Base-by-base conservation (phyloP, 2,329 filamentous ascomycete genomes). In the Chrysoporthe deuterocubensis region DNA sequence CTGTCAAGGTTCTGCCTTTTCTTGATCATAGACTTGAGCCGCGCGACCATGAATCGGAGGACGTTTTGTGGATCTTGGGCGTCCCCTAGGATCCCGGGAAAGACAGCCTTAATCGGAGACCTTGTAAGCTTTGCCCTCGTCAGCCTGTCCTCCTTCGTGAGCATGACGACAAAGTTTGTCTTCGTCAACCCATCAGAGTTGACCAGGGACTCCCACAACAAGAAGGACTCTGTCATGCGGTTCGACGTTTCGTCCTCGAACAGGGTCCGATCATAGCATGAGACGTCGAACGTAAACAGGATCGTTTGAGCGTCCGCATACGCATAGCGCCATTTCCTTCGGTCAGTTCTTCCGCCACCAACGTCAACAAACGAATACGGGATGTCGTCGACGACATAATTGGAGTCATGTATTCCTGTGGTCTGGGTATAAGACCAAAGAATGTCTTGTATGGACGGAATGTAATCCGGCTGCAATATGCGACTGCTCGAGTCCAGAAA, bases 161-260 rank as follows among this genome's bases (percentile, higher is more conserved):
- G 44, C 62, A 63, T 14, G 4, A 64, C 62, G 21, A 64, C 40
- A 14, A 56, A 56, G 21, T 64, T 64, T 16, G 48, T 54, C 9
- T 21, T 21, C 2, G 18, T 4, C 21, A 34, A 44, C 1, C 1
- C 16, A 42, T 26, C 2, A 7, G 4, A 11, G 7, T 56, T 54
- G n/a, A 64, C n/a, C 8, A 64, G 6, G 5, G 2, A 4, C 2
- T 64, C 50, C 48, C 62, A 64, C 3, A 56, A 11, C 4, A 1
- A 3, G 13, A 64, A 32, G 14, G 43, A 48, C 9, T 56, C 62
- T 2, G 42, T 5, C 62, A 64, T 64, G 32, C 50, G 37, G 4
- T 57, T 64, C 3, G 9, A 18, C 2, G 11, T 34, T 11, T 40
- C 7, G 34, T 44, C n/a, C 14, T 64, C 37, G 18, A 21, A 7